phyloP scores from a whole-genome alignment of 139 green algal species.

The Ulvella scutata region DNA sequence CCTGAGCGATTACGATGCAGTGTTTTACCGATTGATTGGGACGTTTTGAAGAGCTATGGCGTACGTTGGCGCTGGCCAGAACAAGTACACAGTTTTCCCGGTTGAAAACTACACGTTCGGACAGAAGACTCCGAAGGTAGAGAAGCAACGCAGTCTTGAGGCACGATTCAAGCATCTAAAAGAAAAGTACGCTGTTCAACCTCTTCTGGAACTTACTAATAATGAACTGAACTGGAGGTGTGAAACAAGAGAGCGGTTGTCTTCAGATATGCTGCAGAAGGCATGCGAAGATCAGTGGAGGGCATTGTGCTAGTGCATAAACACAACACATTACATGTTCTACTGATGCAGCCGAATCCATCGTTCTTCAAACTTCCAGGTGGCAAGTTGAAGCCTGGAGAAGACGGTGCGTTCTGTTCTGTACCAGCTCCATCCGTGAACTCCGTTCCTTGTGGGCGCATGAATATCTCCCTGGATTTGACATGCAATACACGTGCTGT shows the following conservation, averaged over 20 bases:
- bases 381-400: constrained; percentile 65
- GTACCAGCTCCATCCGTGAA: background rate
- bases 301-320: constrained; percentile 76
- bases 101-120: constrained; percentile 82
- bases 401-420: constrained; percentile 56
- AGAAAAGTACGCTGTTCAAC: constrained; percentile 44
- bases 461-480: too few species aligned
- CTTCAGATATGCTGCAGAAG: constrained; percentile 68
- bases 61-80: constrained; percentile 19
- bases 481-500: too few species aligned
- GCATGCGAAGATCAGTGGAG: constrained; percentile 67
- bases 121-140: constrained; percentile 49
- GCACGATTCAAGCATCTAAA: constrained; percentile 49
- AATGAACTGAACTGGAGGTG: background rate
- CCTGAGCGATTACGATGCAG: too few species aligned
- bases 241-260: constrained; percentile 2
- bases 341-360: constrained; percentile 64
- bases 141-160: constrained; percentile 56
- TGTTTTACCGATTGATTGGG: too few species aligned
- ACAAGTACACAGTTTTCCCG: constrained; percentile 55
- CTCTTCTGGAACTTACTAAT: too few species aligned
- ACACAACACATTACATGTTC: constrained; percentile 83
- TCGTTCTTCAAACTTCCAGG: constrained; percentile 80
- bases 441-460: too few species aligned
- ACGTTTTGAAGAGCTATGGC: too few species aligned